Base-by-base conservation (phyloP, 805 yeast species). In the Spathaspora gorwiae region DNA sequence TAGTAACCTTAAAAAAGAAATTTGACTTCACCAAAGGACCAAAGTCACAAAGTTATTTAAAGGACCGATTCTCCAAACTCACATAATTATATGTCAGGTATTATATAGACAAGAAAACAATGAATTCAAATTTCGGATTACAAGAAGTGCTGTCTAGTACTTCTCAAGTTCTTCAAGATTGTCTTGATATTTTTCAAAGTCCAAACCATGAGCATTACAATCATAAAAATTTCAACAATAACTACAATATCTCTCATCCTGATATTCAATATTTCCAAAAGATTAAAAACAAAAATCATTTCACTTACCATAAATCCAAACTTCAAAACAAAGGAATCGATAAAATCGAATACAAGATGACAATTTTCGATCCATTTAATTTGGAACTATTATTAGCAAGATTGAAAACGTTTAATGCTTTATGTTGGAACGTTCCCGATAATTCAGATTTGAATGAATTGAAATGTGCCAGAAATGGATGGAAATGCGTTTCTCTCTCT, bases 401-500 rank as follows among this genome's bases (percentile, higher is more conserved):
- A 38, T 59, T 80, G 19, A 45, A 56, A 13, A 66, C 80, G 1
- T 80, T 64, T 54, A 67, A 65, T 7, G 64, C 73, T 1, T 52
- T 73, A 33, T 74, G 74, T 53, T 80, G 84, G 84, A 58, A 63
- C 12, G 51, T 77, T 0, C 69, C 68, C 1, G 37, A 33, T 27
- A 26, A 13, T 45, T 57, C 57, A 3, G 40, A 46, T 6, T 55
- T 80, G 26, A 73, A 65, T 6, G 82, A 81, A 43, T 60, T 80
- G 31, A 65, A 56, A 29, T 75, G 81, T 53, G 71, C 81, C 1
- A 52, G 73, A 19, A 65, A 72, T 43, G 85, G 85, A 1, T 80
- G 84, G 84, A 60, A 55, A 41, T 74, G 79, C 48, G 70, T 69
- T 12, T 57, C 67, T 7, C 54, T 63, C 24, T 50, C 64, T 1